Base-by-base conservation (phyloP, 495 filamentous ascomycete genomes). In the Corynascus novoguineensis region DNA sequence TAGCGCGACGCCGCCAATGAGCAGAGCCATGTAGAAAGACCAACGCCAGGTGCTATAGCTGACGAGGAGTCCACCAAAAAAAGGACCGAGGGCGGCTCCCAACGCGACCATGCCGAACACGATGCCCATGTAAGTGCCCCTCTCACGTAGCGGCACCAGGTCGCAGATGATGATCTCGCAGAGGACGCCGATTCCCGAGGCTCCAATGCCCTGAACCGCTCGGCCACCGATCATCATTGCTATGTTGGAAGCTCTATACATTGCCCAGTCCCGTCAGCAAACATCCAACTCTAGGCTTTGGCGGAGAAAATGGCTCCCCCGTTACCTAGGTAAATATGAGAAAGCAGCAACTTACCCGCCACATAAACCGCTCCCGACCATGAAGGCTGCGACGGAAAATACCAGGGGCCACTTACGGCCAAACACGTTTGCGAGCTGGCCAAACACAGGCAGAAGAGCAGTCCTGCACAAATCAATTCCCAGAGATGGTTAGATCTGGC, bases 191-290 rank as follows among this genome's bases (percentile, higher is more conserved):
- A 92, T 77, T 1, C 90, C 90, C 53, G 87, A 87, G 47, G 84
- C 86, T 15, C 89, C 90, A 24, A 86, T 69, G 49, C 90, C 90
- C 66, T 95, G 89, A 34, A 96, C 73, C 0, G 83, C 81, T 61
- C 90, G 75, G 28, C 86, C 89, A 0, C 78, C 78, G 46, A 95
- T 79, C 46, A 95, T 74, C 81, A 89, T 89, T 10, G 59, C 58
- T 7, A 65, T 64, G 42, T 35, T 63, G 1, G 54, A 61, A 1
- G 75, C 69, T 7, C 62, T 60, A 3, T 73, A 72, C 22, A 64
- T 55, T 4, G 80, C 62, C 73, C 71, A 17, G 71, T 69, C 3
- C 75, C 15, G 37, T 40, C 37, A 40, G 37, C 78, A 15, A 75
- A 29, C 37, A 40, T n/a, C 37, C 37, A n/a, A n/a, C n/a, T n/a